Conservation (phyloP, 345 rosid genomes). For the Stellera chamaejasme region DNA sequence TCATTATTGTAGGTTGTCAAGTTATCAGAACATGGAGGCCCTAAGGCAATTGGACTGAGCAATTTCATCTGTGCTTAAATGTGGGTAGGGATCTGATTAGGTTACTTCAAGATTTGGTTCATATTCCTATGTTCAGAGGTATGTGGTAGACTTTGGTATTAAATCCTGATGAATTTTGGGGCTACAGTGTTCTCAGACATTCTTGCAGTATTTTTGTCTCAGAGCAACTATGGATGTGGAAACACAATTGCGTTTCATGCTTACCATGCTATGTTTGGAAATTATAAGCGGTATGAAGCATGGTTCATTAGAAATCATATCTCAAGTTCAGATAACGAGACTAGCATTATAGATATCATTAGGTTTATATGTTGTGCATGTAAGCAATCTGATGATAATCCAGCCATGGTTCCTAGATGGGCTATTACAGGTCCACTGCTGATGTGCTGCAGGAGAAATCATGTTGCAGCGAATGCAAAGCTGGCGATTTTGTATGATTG, state of each 20-base stretch:
- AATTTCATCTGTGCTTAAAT: conserved; percentile 47
- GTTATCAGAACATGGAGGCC: conserved; percentile 24
- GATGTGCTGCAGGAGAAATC: conserved; percentile 38
- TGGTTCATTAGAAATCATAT: conserved; percentile 76
- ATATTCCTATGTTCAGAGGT: conserved; percentile 52
- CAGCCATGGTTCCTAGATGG: conserved; percentile 78
- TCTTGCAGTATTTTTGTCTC: conserved; percentile 54
- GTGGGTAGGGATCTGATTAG: conserved; percentile 71
- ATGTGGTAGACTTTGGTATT: conserved; percentile 55
- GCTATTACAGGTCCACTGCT: conserved; percentile 76
- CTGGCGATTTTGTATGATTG: conserved; percentile 76
- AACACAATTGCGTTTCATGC: conserved; percentile 61
- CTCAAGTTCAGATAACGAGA: conserved; percentile 45
- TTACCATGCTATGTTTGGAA: conserved; percentile 65
- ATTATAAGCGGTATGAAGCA: conserved; percentile 56
- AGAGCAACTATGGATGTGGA: conserved; percentile 65
- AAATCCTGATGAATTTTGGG: conserved; percentile 31
- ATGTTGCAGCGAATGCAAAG: conserved; percentile 47
- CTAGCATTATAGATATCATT: conserved; percentile 48
- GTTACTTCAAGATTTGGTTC: conserved; percentile 67
- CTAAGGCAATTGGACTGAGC: conserved; percentile 57
- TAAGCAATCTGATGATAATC: conserved; percentile 54
- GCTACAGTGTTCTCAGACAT: conserved; percentile 47
- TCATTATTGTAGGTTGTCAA: conserved; percentile 51
- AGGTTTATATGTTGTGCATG: conserved; percentile 72